Base-by-base conservation (phyloP, 306 rosid genomes). In the Dalbergia cochinchinensis region DNA sequence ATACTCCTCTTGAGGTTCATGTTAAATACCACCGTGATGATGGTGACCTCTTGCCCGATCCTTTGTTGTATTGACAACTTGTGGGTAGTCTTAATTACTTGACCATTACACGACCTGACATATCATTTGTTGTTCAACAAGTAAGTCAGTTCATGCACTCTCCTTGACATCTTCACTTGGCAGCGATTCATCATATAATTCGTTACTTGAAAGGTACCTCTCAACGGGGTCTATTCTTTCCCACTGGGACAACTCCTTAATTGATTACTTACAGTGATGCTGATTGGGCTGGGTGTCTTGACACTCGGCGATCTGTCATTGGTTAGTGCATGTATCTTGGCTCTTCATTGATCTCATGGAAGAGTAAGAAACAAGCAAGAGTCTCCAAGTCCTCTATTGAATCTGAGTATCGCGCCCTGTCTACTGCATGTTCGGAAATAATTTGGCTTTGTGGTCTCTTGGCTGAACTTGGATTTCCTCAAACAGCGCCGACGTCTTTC, bases 81-180 rank as follows among this genome's bases (percentile, higher is more conserved):
- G 8, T 61, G 3, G 67, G 67, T 33, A 61, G 10, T 8, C 42
- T 61, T 12, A 61, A 61, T 18, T 61, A 61, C 7, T 13, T 61
- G 9, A 61, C 41, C 4, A 67, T 67, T 45, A 67, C 57, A 9
- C 16, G 16, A 1, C 57, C 57, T 67, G 18, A 42, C 6, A 67
- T 69, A 11, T 69, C 74, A 0, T 69, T 69, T 48, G 6, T 4
- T 4, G 2, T 12, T 69, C 42, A 69, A 50, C 60, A 69, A 69
- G 74, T 48, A 4, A 69, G 60, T 69, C 53, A 69, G 14, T 69
- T 69, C 11, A 47, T 69, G 74, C 60, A 69, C 6, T 5, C 20
- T 12, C 42, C 20, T 6, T 0, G 9, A 2, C 59, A 19, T 22
- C 44, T 44, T 7, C 11, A 44, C 48, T 6, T 44, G 11, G 48